Evolutionary conservation across 2,329 filamentous ascomycete species (phyloP).

Genomic region (Venturia aucupariae): DNA sequence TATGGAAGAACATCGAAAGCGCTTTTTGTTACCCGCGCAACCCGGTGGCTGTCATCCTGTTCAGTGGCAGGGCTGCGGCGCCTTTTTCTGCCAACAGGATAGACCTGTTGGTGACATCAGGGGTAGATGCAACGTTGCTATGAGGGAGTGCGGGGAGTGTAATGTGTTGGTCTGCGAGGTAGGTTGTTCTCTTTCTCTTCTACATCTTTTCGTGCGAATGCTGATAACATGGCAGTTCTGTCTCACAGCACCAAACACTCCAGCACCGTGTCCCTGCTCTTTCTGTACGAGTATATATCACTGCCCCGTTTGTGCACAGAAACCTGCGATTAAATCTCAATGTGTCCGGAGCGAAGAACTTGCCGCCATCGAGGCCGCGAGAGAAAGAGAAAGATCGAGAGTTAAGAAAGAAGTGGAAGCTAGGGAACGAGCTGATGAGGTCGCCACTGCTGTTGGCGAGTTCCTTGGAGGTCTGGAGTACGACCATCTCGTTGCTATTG

Average conservation of each 20-base stretch:
- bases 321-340: slow-evolving; percentile 25
- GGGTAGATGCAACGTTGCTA: slow-evolving; percentile 26
- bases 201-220: background rate
- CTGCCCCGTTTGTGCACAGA: slow-evolving; percentile 29
- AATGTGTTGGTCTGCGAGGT: slow-evolving; percentile 33
- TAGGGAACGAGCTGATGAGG: slow-evolving; percentile 10
- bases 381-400: slow-evolving; percentile 8
- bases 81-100: slow-evolving; percentile 33
- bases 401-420: slow-evolving; percentile 1
- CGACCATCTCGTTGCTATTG: background rate
- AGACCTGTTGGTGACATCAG: slow-evolving; percentile 30
- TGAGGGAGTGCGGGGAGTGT: slow-evolving; percentile 32
- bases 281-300: slow-evolving; percentile 32
- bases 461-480: slow-evolving; percentile 3
- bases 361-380: slow-evolving; percentile 9
- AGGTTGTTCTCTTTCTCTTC: slow-evolving; percentile 18
- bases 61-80: slow-evolving; percentile 35
- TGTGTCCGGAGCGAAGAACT: slow-evolving; percentile 29
- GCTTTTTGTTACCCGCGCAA: slow-evolving; percentile 29
- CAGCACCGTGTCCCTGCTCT: slow-evolving; percentile 28
- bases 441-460: slow-evolving; percentile 8
- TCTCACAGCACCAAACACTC: slow-evolving; percentile 23
- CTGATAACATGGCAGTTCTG: slow-evolving; percentile 17
- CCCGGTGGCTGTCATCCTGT: slow-evolving; percentile 29
- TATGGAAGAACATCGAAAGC: slow-evolving; percentile 9